Conservation (phyloP, 1,284 basidiomycete species). For the Trichosporon ovoides region DNA sequence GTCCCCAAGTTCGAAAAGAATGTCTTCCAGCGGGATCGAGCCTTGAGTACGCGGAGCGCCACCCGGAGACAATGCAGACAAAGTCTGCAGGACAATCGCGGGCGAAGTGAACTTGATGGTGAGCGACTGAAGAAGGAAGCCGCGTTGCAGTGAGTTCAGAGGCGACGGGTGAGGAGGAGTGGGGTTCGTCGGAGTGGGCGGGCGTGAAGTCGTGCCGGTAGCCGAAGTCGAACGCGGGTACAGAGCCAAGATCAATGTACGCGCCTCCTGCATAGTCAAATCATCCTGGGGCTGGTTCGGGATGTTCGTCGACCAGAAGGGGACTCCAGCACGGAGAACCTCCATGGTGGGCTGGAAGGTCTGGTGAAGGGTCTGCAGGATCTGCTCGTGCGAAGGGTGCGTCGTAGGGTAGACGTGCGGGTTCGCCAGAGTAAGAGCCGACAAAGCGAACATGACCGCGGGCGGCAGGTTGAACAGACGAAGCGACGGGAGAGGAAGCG, state of each 20-base stretch:
- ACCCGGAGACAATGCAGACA: conserved; percentile 43
- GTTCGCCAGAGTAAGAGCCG: conserved; percentile 43
- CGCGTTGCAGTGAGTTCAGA: conserved; percentile 41
- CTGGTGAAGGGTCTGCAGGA: conserved; percentile 36
- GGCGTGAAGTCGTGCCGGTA: conserved; percentile 30
- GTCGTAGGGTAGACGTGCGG: conserved; percentile 40
- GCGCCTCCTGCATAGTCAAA: conserved; percentile 42
- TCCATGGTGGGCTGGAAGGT: conserved; percentile 41
- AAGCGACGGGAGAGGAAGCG: conserved; percentile 43
- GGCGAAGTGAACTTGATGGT: conserved; percentile 47
- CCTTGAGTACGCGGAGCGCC: conserved; percentile 37
- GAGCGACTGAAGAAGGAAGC: conserved; percentile 37
- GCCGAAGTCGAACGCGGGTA: conserved; percentile 35
- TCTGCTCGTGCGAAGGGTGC: conserved; percentile 35
- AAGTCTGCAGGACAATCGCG: conserved; percentile 45
- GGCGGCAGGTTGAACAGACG: conserved; percentile 42
- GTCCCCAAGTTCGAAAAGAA: conserved; percentile 49
- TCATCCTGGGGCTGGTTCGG: conserved; percentile 39
- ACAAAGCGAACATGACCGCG: conserved; percentile 39
- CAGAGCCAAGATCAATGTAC: conserved; percentile 42
- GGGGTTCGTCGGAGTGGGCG: conserved; percentile 42
- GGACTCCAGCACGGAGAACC: conserved; percentile 30
- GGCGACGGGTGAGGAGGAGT: conserved; percentile 41
- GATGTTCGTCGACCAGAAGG: conserved; percentile 41
- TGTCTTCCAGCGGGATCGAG: conserved; percentile 43